These are phyloP conservation scores for Tulasnella sp. DNA, from an alignment of 768 basidiomycete species.

Conservation along the genomic window DNA sequence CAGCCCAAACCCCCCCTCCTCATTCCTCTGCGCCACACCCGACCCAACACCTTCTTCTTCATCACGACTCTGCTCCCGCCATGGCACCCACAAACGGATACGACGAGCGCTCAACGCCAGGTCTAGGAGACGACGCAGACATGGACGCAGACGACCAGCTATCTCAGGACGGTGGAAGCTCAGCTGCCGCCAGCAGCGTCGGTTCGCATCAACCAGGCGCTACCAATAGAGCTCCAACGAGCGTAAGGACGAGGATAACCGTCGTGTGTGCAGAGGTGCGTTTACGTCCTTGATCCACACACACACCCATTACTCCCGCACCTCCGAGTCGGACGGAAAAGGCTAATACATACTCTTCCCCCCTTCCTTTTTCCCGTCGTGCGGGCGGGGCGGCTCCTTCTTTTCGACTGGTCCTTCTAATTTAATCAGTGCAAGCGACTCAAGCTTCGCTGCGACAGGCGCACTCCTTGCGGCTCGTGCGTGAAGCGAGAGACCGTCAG, in stretches of 20 bases:
- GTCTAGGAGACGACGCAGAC: conserved; percentile 6
- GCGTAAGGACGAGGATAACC: conserved; percentile 65
- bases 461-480: conserved; percentile 72
- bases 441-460: conserved; percentile 80
- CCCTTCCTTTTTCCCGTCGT: not conserved
- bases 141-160: conserved; percentile 13
- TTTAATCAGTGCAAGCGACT: conserved; percentile 71
- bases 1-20: not conserved
- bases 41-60: not conserved
- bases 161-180: conserved; percentile 11
- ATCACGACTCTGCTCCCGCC: not conserved
- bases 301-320: not conserved
- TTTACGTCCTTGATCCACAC: not conserved
- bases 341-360: not conserved
- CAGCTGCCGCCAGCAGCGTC: not conserved
- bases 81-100: not conserved
- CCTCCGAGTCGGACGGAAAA: not conserved
- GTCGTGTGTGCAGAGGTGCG: conserved; percentile 78
- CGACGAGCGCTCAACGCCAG: not conserved
- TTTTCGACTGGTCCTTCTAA: not conserved
- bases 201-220: not conserved
- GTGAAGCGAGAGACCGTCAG: conserved; percentile 59
- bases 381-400: not conserved
- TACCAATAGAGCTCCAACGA: conserved; percentile 4
- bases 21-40: not conserved